These are phyloP conservation scores for Russula sp. DNA, from an alignment of 768 basidiomycete genomes.

Conservation along the genomic window DNA sequence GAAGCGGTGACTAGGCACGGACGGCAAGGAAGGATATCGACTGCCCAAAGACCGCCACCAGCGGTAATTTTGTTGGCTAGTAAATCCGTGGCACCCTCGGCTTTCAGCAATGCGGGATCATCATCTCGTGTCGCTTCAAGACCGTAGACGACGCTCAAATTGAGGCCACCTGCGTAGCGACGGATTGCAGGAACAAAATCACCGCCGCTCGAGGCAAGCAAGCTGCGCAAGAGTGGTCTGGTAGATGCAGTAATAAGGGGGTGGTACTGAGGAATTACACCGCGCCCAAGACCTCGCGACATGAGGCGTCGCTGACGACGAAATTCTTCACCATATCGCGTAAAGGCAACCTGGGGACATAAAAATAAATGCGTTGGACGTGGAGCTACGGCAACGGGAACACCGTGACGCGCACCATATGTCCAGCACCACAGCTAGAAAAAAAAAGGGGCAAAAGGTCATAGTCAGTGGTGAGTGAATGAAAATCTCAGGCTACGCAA, in stretches of 20 bases:
- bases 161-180: conserved; percentile 29
- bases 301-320: conserved; percentile 30
- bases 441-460: background rate
- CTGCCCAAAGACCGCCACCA: conserved; percentile 45
- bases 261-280: conserved; percentile 22
- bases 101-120: conserved; percentile 44
- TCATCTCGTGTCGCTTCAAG: conserved; percentile 45
- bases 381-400: background rate
- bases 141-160: conserved; percentile 55
- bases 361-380: background rate
- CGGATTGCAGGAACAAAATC: conserved; percentile 27
- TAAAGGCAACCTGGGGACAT: conserved; percentile 25
- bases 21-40: conserved; percentile 42
- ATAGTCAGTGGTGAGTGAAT: background rate
- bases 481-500: background rate
- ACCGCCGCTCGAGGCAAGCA: conserved; percentile 21
- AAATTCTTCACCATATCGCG: conserved; percentile 27
- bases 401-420: conserved; percentile 22
- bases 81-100: conserved; percentile 43
- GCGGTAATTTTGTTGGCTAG: conserved; percentile 46
- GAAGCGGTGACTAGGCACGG: conserved; percentile 32
- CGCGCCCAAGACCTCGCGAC: conserved; percentile 25
- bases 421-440: conserved; percentile 25
- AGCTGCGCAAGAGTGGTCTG: conserved; percentile 25
- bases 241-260: conserved; percentile 28